phyloP scores from a whole-genome alignment of 2,329 filamentous ascomycete genomes.

The Colletotrichum tropicicola region DNA sequence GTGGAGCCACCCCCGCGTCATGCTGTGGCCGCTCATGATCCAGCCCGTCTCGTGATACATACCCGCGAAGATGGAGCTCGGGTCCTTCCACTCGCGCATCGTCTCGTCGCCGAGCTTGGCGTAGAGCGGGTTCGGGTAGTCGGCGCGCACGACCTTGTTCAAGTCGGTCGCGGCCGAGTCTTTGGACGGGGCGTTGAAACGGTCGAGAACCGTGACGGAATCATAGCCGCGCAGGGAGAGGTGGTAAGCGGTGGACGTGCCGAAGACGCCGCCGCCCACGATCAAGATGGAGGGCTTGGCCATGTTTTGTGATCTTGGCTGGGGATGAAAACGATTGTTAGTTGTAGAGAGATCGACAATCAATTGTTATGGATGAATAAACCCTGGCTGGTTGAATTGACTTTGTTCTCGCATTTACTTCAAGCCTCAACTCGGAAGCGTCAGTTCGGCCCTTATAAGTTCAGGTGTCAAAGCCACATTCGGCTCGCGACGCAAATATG shows the following conservation, averaged over 20 bases:
- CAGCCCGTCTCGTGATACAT: slow-evolving; percentile 43
- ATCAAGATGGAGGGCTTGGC: slow-evolving; percentile 39
- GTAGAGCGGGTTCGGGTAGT: slow-evolving; percentile 43
- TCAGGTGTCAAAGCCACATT: neutral
- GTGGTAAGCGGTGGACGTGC: slow-evolving; percentile 44
- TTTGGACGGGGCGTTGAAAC: slow-evolving; percentile 34
- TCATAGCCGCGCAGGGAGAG: slow-evolving; percentile 33
- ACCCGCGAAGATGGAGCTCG: slow-evolving; percentile 34
- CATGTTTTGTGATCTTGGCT: neutral
- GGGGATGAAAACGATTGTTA: too few species aligned
- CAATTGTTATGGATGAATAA: too few species aligned
- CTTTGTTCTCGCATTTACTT: neutral
- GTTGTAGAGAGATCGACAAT: too few species aligned
- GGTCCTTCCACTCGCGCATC: slow-evolving; percentile 38
- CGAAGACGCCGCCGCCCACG: slow-evolving; percentile 41
- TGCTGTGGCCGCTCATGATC: slow-evolving; percentile 35
- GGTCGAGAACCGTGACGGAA: slow-evolving; percentile 36
- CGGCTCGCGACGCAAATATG: neutral
- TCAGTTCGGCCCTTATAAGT: neutral
- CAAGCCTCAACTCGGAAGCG: neutral
- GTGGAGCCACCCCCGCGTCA: slow-evolving; percentile 40
- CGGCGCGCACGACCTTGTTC: slow-evolving; percentile 47
- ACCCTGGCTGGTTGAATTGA: neutral
- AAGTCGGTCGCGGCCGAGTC: slow-evolving; percentile 40
- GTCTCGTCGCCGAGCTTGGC: slow-evolving; percentile 39